phyloP scores from a whole-genome alignment of 768 basidiomycete genomes.

The Lactarius psammicola region DNA sequence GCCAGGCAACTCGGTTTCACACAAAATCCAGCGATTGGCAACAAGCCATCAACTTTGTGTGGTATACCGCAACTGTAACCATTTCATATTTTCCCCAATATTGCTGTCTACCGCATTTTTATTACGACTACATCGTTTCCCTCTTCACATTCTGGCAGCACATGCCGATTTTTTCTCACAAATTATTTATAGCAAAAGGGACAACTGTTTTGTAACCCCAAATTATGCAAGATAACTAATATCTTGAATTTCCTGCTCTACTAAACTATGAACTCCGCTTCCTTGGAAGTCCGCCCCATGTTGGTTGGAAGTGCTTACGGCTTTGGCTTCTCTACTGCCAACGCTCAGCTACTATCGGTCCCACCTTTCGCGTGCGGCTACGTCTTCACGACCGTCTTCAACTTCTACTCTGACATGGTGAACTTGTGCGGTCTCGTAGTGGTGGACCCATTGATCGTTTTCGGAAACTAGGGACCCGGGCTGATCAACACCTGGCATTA shows the following conservation, averaged over 20 bases:
- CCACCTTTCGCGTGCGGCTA: slow-evolving; percentile 38
- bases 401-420: slow-evolving; percentile 37
- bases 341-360: slow-evolving; percentile 41
- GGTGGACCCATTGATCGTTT: too few relatives aligned
- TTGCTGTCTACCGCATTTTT: slow-evolving; percentile 37
- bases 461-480: too few relatives aligned
- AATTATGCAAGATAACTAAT: too few relatives aligned
- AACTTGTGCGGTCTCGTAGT: slow-evolving; percentile 30
- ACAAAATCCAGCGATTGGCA: slow-evolving; percentile 39
- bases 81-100: neutral
- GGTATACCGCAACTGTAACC: slow-evolving; percentile 29
- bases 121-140: slow-evolving; percentile 45
- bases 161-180: too few relatives aligned
- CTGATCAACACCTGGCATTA: neutral
- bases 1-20: slow-evolving; percentile 38
- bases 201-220: too few relatives aligned
- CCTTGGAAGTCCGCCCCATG: too few relatives aligned
- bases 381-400: slow-evolving; percentile 34
- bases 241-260: too few relatives aligned
- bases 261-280: too few relatives aligned
- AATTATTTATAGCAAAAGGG: too few relatives aligned
- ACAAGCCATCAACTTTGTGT: slow-evolving; percentile 37
- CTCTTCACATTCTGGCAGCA: too few relatives aligned
- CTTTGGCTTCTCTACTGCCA: slow-evolving; percentile 48
- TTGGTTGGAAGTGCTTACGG: slow-evolving; percentile 32